A percentile compares a stretch with the other conserved stretches of the same genome.
These are phyloP conservation scores for Diplodia seriata DNA, from an alignment of 2,329 filamentous ascomycete genomes.

Conservation along the genomic window DNA sequence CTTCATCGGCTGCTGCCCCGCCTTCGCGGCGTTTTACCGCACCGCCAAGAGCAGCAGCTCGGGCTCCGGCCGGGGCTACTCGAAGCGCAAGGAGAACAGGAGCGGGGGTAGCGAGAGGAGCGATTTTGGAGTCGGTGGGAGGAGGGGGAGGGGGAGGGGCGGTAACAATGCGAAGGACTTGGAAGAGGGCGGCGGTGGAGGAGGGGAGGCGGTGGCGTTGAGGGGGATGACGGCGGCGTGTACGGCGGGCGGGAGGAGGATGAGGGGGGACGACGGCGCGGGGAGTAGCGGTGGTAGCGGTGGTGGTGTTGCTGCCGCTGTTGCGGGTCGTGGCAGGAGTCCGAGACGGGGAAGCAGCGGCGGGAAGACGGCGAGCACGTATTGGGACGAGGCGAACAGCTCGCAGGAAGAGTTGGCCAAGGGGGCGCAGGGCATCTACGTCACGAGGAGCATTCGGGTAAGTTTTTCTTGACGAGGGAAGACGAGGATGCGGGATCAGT, in stretches of 20 bases:
- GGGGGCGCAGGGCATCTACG: slow-evolving; percentile 12
- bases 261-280: neutral
- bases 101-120: neutral
- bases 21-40: slow-evolving; percentile 36
- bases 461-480: neutral
- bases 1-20: slow-evolving; percentile 41
- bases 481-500: neutral
- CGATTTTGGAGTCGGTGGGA: neutral
- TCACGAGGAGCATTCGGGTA: slow-evolving; percentile 28
- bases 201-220: neutral
- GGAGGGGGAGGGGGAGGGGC: neutral
- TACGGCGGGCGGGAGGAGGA: neutral
- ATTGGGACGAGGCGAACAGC: slow-evolving; percentile 21
- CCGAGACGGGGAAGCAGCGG: neutral
- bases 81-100: slow-evolving; percentile 27
- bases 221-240: slow-evolving; percentile 2
- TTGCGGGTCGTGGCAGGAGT: neutral
- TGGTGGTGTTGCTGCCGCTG: neutral
- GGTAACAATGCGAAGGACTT: neutral
- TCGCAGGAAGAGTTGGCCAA: slow-evolving; percentile 21
- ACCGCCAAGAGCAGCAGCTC: slow-evolving; percentile 17
- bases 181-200: neutral
- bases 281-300: neutral
- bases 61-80: slow-evolving; percentile 32
- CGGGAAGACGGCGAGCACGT: slow-evolving; percentile 7